Percentiles rank a stretch among this genome's conserved stretches.
These are phyloP conservation scores for Phaeosphaeriaceae sp. DNA, from an alignment of 2,329 filamentous ascomycete genomes.

Conservation along the genomic window DNA sequence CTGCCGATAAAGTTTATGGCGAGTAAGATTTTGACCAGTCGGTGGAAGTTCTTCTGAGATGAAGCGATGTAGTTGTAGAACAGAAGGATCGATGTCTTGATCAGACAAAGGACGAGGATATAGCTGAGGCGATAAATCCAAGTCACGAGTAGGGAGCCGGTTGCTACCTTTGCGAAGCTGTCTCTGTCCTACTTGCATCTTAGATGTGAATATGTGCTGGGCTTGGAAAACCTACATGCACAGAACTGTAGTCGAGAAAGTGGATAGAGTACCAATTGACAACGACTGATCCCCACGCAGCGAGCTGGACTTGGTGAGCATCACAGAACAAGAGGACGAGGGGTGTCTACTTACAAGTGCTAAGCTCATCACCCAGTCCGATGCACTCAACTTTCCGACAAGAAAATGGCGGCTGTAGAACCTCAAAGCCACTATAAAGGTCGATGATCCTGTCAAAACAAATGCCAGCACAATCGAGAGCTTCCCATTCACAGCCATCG, in stretches of 20 bases:
- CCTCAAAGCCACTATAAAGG: conserved; percentile 37
- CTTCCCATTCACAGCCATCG: conserved; percentile 33
- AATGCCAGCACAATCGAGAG: conserved; percentile 33
- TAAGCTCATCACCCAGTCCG: conserved; percentile 41
- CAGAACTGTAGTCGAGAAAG: conserved; percentile 30
- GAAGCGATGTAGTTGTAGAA: conserved; percentile 42
- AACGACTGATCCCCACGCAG: conserved; percentile 37
- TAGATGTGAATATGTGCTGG: neutral
- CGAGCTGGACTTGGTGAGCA: conserved; percentile 30
- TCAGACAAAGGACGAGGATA: conserved; percentile 36
- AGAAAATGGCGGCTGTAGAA: conserved; percentile 41
- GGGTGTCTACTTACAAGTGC: conserved; percentile 29
- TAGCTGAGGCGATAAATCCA: conserved; percentile 42
- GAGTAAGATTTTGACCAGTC: conserved; percentile 28
- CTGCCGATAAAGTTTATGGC: conserved; percentile 28
- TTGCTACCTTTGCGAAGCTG: conserved; percentile 15
- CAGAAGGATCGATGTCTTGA: conserved; percentile 44
- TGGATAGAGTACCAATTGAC: conserved; percentile 37
- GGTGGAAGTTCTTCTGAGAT: conserved; percentile 35
- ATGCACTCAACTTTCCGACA: conserved; percentile 32
- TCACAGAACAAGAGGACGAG: neutral
- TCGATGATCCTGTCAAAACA: conserved; percentile 36
- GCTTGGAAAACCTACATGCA: conserved; percentile 17
- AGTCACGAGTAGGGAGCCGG: conserved; percentile 22
- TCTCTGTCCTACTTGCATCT: conserved; percentile 19